Base-by-base conservation (phyloP, 2,329 filamentous ascomycete genomes). In the Fusarium brachygibbosum region DNA sequence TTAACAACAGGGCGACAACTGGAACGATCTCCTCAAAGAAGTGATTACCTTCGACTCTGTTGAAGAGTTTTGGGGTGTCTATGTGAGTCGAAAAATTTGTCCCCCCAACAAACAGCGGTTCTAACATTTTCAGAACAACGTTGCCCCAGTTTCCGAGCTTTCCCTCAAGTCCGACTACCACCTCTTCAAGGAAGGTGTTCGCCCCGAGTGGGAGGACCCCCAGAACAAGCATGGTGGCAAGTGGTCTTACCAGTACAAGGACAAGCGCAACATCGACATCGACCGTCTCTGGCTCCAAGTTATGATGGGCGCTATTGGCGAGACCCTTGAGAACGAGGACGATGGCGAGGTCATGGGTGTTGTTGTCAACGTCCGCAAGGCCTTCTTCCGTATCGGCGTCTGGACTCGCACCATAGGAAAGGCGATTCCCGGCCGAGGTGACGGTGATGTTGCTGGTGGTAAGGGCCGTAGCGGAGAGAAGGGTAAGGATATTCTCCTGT, bases 141-240 rank as follows among this genome's bases (percentile, higher is more conserved):
- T 99, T 80, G 93, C 95, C 51, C 91, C 94, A 42, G 95, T 97
- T 75, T 98, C 95, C 74, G 94, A 98, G 76, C 91, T 99, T 42
- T 93, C 94, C 44, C 90, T 97, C 78, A 99, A 99, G 86, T 97
- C 96, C 78, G 96, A 99, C 82, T 99, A 99, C 84, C 97, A 99
- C 79, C 92, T 99, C 44, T 99, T 99, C 91, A 99, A 99, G 87
- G 91, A 91, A 76, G 94, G 94, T 71, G 93, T 99, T 68, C 93
- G 96, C 70, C 96, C 96, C 35, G 97, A 99, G 83, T 99, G 96
- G 96, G 96, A 99, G 82, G 96, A 99, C 80, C 87, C 89, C 28
- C 94, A 98, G 85, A 99, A 99, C 86, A 99, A 98, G 88, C 94
- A 98, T 80, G 96, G 96, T 75, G 96, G 96, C 83, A 98, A 98